These are phyloP conservation scores for Aspergillus felis DNA, from an alignment of 2,329 filamentous ascomycete genomes.

Conservation along the genomic window DNA sequence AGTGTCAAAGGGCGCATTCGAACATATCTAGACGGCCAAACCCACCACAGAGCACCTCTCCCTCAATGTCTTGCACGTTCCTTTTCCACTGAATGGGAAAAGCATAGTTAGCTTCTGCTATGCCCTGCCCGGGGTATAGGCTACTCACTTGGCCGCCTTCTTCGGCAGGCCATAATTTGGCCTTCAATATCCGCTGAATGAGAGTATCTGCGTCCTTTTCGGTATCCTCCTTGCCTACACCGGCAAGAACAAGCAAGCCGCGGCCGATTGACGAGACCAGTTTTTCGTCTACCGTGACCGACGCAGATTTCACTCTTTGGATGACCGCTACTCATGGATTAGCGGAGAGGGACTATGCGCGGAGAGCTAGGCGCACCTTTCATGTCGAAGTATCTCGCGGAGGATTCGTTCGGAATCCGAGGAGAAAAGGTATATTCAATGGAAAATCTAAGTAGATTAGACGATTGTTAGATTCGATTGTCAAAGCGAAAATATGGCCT, in stretches of 20 bases:
- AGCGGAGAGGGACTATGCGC: neutral
- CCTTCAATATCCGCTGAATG: conserved; percentile 80
- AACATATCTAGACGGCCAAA: conserved; percentile 20
- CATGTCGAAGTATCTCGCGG: conserved; percentile 23
- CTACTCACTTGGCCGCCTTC: conserved; percentile 58
- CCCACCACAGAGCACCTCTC: conserved; percentile 89
- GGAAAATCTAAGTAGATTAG: neutral
- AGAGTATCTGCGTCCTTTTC: conserved; percentile 80
- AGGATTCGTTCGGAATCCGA: neutral
- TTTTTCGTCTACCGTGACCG: conserved; percentile 88
- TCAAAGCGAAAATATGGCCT: neutral
- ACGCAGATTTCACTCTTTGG: conserved; percentile 90
- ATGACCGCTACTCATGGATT: conserved; percentile 64
- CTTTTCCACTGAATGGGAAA: conserved; percentile 71
- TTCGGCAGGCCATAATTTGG: conserved; percentile 88
- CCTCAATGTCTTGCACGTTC: conserved; percentile 80
- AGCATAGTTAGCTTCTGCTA: conserved; percentile 1
- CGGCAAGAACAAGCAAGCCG: conserved; percentile 86
- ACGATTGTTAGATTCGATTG: neutral
- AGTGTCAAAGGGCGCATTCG: neutral
- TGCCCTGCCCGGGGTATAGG: neutral
- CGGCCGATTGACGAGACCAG: conserved; percentile 86
- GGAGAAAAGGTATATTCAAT: neutral
- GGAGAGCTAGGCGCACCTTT: conserved; percentile 34
- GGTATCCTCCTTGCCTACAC: conserved; percentile 85